Conservation (phyloP, 306 rosid genomes). For the Castanopsis chinensis region DNA sequence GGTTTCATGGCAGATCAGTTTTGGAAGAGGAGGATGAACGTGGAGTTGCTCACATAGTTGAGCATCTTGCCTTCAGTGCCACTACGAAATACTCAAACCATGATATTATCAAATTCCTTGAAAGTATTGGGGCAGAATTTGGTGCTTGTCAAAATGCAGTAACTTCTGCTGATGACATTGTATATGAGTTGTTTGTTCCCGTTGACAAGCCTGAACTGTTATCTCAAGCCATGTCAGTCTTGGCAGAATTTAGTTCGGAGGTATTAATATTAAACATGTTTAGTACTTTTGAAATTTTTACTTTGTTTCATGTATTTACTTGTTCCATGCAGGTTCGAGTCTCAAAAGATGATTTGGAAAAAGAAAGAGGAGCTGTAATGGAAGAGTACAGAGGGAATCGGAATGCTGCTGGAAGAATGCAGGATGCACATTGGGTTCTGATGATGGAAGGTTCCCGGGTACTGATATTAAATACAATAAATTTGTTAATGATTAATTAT, state of each 20-base stretch:
- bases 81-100: constrained; percentile 77
- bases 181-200: constrained; percentile 88
- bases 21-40: constrained; percentile 96
- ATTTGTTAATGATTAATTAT: not conserved
- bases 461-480: constrained; percentile 3
- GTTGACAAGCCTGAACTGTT: constrained; percentile 85
- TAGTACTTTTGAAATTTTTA: not conserved
- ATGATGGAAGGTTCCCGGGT: constrained; percentile 97
- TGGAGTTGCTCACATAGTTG: constrained; percentile 95
- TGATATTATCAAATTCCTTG: constrained; percentile 84
- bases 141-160: constrained; percentile 97
- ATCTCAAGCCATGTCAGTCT: constrained; percentile 77
- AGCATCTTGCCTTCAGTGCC: constrained; percentile 98
- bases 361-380: constrained; percentile 95
- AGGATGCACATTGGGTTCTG: constrained; percentile 88
- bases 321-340: constrained; percentile 65
- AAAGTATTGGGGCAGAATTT: constrained; percentile 91
- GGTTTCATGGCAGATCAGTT: constrained; percentile 76
- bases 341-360: constrained; percentile 76
- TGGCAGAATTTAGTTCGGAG: constrained; percentile 96
- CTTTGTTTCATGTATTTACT: not conserved
- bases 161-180: constrained; percentile 82
- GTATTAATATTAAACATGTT: constrained; percentile 29
- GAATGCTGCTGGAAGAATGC: constrained; percentile 93
- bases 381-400: constrained; percentile 90